Base-by-base conservation (phyloP, 83 land plant genomes). In the Picea mariana region DNA sequence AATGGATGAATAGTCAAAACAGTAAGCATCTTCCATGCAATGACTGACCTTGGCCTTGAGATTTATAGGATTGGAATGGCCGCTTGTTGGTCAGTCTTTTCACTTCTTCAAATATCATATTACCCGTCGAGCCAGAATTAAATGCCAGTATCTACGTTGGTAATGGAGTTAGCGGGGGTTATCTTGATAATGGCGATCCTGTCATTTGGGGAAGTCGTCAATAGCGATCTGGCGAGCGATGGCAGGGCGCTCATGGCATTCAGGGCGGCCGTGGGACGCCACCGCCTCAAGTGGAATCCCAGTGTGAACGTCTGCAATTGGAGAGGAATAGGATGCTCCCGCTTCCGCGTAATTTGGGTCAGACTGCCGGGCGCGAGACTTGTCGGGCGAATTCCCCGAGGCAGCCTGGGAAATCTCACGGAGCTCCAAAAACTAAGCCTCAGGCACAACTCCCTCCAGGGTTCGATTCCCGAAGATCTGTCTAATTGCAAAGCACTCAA, bases 361-460 rank as follows among this genome's bases (percentile, higher is more conserved):
- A 84, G 90, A 12, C 87, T 95, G 21, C 96, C 96, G 3, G 93
- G 87, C 23, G 42, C 34, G 23, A 73, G 85, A 26, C 94, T 95
- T 79, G 23, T 82, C 26, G 96, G 98, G 27, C n/a, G 23, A 15
- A 83, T 95, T 49, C 96, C 92, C 0, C 49, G 47, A 1, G 88
- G 85, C 5, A 75, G 84, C 9, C 11, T 95, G 16, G 90, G 88
- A n/a, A 88, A 85, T 81, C 86, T 95, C 68, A 90, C 92, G 20
- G 64, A 17, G 21, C 89, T 95, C 62, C 78, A 85, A 9, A 85
- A 87, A 6, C 84, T 95, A 66, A 86, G 87, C 75, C 89, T 93
- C 72, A 89, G 95, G 11, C 73, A 69, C 86, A 95, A 95, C 85
- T 38, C 73, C 62, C 87, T 95, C 58, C 72, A 87, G 65, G 91